These are phyloP conservation scores for Teratosphaeriaceae sp. DNA, from an alignment of 2,329 filamentous ascomycete species.

Conservation along the genomic window DNA sequence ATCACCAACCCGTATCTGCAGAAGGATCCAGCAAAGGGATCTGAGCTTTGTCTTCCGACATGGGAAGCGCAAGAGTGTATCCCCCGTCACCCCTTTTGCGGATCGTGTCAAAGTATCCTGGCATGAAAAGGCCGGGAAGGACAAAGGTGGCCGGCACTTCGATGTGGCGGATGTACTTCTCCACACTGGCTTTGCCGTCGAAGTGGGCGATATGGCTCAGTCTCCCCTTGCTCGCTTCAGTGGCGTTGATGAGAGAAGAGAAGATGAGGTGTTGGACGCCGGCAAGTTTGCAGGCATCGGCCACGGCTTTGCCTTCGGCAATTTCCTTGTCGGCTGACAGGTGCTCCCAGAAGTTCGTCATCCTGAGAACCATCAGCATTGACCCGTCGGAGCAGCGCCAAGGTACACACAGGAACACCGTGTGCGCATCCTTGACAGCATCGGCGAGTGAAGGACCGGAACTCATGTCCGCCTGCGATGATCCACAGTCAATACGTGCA, in stretches of 20 bases:
- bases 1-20: neutral
- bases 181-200: slow-evolving; percentile 31
- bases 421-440: no score
- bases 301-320: slow-evolving; percentile 29
- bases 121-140: slow-evolving; percentile 12
- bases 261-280: slow-evolving; percentile 35
- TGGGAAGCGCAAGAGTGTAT: slow-evolving; percentile 6
- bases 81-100: neutral
- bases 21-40: neutral
- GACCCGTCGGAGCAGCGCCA: no score
- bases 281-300: slow-evolving; percentile 23
- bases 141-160: slow-evolving; percentile 9
- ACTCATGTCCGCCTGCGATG: no score
- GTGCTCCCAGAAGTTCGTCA: slow-evolving; percentile 45
- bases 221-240: slow-evolving; percentile 24
- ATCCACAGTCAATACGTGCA: no score
- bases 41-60: neutral
- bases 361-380: no score
- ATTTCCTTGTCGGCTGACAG: slow-evolving; percentile 26
- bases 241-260: slow-evolving; percentile 25
- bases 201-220: slow-evolving; percentile 31
- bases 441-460: no score
- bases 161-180: slow-evolving; percentile 21
- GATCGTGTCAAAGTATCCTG: slow-evolving; percentile 6
- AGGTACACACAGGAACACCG: no score